Base-by-base conservation (phyloP, 2,329 filamentous ascomycete species). In the Penicillium sclerotigenum region DNA sequence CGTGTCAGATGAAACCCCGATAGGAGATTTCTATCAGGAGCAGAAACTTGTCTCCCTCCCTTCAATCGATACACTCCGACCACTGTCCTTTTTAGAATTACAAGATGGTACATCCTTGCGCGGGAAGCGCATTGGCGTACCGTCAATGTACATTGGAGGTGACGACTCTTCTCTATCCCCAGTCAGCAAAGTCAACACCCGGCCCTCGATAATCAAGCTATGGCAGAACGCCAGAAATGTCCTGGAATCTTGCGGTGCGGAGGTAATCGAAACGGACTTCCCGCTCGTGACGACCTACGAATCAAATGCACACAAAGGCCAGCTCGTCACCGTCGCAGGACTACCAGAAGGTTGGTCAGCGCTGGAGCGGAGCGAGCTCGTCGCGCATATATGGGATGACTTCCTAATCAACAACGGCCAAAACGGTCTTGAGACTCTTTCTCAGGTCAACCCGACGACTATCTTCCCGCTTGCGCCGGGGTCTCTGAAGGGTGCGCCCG, bases 1-100 rank as follows among this genome's bases (percentile, higher is more conserved):
- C 0, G 70, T 66, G 0, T 67, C 75, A 0, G 82, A 85, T 56
- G 16, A 64, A 2, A 67, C 72, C 3, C 70, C 70, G 0, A 50
- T 59, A 4, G 77, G 80, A 1, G 82, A 85, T 57, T 85, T 85
- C 60, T 85, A 82, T 77, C 72, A 80, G 4, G 73, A 79, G 16
- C 82, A 86, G 54, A 68, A 66, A 0, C 75, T 76, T 47, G 68
- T 84, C 0, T 38, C 69, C 1, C 63, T 84, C 1, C 75, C 77
- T 0, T 59, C 58, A 1, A 59, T 69, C 0, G 65, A 67, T 11
- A 61, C 69, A 6, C 60, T 71, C 3, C 68, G 71, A 0, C 72
- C 76, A 3, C 36, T 65, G 1, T 72, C 73, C 20, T 73, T 71
- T n/a, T 65, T 66, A 3, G 51, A 55, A 1, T 58, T 82, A 8